Base-by-base conservation (phyloP, 75 land plant species). In the Larix kaempferi region DNA sequence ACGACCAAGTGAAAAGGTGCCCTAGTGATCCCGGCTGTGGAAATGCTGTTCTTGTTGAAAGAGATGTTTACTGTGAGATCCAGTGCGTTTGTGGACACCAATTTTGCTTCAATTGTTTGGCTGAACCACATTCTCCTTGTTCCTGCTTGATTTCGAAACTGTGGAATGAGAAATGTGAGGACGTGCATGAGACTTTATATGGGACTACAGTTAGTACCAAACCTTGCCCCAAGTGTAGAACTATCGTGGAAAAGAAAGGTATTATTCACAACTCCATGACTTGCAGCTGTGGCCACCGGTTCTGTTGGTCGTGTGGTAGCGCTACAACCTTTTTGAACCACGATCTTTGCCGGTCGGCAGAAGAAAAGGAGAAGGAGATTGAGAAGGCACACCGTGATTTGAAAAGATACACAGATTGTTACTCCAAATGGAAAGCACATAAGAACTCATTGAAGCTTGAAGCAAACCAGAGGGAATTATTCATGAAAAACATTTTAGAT, bases 241-340 rank as follows among this genome's bases (percentile, higher is more conserved):
- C 33, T 29, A 86, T 86, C 41, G 95, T 92, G 19, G 91, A 92
- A 67, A 95, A 95, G 77, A 89, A 89, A 77, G 93, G 92, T 41
- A 93, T 92, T 41, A 93, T 92, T 1, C 92, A 95, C 78, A 95
- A 95, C 69, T 77, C 86, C 6, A 90, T 95, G 22, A 74, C 71
- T 7, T 95, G 98, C 74, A 65, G 85, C 12, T 95, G 98, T 77
- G 93, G 95, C 35, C 93, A 92, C 61, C 33, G 86, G 17, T 95
- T 95, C 60, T 93, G 99, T 80, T 96, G 99, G 99, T 78, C 91
- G 22, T 96, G 99, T 84, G 98, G 96, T 66, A 86, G 86, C 56
- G 91, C 99, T 25, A 74, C 86, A 12, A 80, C 81, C 59, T 93
- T 93, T 76, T 77, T 74, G 25, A 88, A 89, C 6, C 99, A 96